These are phyloP conservation scores for Aspergillus phoenicis DNA, from an alignment of 2,329 filamentous ascomycete species.

Conservation along the genomic window DNA sequence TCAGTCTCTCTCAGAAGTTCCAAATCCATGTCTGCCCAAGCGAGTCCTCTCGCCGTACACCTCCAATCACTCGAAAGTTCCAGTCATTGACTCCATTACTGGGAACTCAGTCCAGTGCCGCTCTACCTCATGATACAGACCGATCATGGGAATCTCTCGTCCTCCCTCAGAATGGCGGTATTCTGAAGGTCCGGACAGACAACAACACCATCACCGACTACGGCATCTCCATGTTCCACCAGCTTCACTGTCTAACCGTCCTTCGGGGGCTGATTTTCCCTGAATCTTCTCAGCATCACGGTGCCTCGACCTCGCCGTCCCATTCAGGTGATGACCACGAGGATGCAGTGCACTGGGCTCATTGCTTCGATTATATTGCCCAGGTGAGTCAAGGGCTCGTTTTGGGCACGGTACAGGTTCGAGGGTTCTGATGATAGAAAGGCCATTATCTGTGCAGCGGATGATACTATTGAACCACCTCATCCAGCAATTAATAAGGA, in stretches of 20 bases:
- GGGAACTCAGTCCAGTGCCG: neutral
- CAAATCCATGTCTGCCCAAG: neutral
- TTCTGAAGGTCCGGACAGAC: neutral
- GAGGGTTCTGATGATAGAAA: neutral
- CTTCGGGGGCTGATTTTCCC: slow-evolving; percentile 13
- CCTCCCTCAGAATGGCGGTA: slow-evolving; percentile 5
- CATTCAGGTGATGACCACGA: neutral
- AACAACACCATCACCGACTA: neutral
- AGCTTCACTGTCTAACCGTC: slow-evolving; percentile 14
- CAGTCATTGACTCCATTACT: neutral
- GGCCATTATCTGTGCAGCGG: slow-evolving; percentile 17
- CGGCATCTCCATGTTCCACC: slow-evolving; percentile 18
- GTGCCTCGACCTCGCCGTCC: slow-evolving; percentile 3
- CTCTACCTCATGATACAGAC: neutral
- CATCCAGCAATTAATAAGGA: neutral
- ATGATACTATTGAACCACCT: slow-evolving; percentile 16
- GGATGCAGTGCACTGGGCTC: slow-evolving; percentile 16
- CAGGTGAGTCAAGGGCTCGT: slow-evolving; percentile 2
- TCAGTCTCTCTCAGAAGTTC: neutral
- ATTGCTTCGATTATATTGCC: slow-evolving; percentile 23
- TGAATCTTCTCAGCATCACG: slow-evolving; percentile 9
- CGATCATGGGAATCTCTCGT: slow-evolving; percentile 8
- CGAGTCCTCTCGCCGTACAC: neutral
- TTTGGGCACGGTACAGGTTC: neutral
- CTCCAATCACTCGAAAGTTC: neutral